Evolutionary conservation across 768 basidiomycete genomes (phyloP), one percentile per base, ranked within the genome.

Genomic region (Daedalea quercina): DNA sequence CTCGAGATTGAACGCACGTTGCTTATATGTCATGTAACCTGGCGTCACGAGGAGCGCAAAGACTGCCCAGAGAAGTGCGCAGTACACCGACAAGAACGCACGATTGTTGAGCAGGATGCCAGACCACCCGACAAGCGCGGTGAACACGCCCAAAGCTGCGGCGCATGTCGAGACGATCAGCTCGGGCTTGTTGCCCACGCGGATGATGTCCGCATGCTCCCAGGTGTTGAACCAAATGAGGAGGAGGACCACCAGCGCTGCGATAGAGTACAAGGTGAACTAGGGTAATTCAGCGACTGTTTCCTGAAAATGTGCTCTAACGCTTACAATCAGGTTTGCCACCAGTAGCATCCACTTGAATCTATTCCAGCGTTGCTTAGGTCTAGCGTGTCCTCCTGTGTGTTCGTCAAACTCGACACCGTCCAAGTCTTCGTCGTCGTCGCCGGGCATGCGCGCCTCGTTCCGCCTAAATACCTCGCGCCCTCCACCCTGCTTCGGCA

Each of bases 71-170:
- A 86, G 77, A 37, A 85, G 66, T 67, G 89, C 67, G 20, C 75
- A 76, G 71, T 89, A 90, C 48, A 84, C 66, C 35, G 87, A 87
- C 57, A 90, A 78, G 76, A 92, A 90, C 37, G 80, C 71, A 54
- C 89, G 87, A 65, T 89, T 88, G 75, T 92, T 92, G 62, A 90
- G 80, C 24, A 92, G 71, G 64, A 90, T 81, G 26, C 89, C 89
- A 22, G 87, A 76, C 78, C 83, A 89, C 46, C 89, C 89, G 62
- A 90, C 69, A 51, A 87, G 60, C 19, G 86, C 78, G 28, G 86
- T 87, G 59, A 87, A 64, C 31, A 86, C 63, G 50, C 78, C 82
- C 8, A 82, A 55, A 11, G 71, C 61, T 1, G 84, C 80, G 2
- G 84, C 86, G 44, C 83, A 63, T 19, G 87, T 90, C 31, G 86